phyloP scores from a whole-genome alignment of 108 stramenopile species.

The Conticribra guillardii region DNA sequence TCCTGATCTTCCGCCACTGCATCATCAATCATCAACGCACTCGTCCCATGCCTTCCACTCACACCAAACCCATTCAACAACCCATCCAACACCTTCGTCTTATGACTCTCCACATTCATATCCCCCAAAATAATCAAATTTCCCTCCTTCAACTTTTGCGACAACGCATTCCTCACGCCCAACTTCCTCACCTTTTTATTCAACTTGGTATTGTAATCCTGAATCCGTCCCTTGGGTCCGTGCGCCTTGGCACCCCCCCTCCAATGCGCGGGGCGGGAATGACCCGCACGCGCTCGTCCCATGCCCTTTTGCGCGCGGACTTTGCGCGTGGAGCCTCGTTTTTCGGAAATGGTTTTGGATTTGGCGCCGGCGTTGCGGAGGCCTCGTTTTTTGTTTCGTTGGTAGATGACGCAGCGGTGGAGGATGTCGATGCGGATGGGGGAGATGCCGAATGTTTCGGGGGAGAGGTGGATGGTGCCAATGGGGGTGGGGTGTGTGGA shows the following conservation, averaged over 20 bases:
- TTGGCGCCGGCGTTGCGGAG: slow-evolving; percentile 65
- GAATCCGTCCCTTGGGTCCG: slow-evolving; percentile 80
- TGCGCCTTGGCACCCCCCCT: slow-evolving; percentile 95
- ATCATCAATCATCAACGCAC: slow-evolving; percentile 74
- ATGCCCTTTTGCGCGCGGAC: slow-evolving; percentile 87
- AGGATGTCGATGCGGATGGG: slow-evolving; percentile 83
- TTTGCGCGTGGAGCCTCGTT: slow-evolving; percentile 86
- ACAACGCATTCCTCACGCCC: slow-evolving; percentile 73
- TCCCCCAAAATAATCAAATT: slow-evolving; percentile 73
- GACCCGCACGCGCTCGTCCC: slow-evolving; percentile 88
- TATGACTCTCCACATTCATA: slow-evolving; percentile 65
- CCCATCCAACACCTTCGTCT: slow-evolving; percentile 63
- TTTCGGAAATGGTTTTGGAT: slow-evolving; percentile 83
- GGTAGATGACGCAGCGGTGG: slow-evolving; percentile 74
- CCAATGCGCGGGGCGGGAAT: slow-evolving; percentile 91
- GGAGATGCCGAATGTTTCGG: slow-evolving; percentile 67
- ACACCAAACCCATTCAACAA: slow-evolving; percentile 56
- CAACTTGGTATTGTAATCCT: slow-evolving; percentile 87
- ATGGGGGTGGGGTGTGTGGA: slow-evolving; percentile 27
- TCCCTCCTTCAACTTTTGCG: slow-evolving; percentile 85
- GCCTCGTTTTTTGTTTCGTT: slow-evolving; percentile 85
- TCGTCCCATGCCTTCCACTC: slow-evolving; percentile 49
- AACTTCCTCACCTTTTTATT: slow-evolving; percentile 85
- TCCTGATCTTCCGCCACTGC: slow-evolving; percentile 53
- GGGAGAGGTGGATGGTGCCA: slow-evolving; percentile 71